Evolutionary conservation across 2,329 filamentous ascomycete species (phyloP), one percentile per base, ranked within the genome.

Genomic region (Trichoderma semiorbis): DNA sequence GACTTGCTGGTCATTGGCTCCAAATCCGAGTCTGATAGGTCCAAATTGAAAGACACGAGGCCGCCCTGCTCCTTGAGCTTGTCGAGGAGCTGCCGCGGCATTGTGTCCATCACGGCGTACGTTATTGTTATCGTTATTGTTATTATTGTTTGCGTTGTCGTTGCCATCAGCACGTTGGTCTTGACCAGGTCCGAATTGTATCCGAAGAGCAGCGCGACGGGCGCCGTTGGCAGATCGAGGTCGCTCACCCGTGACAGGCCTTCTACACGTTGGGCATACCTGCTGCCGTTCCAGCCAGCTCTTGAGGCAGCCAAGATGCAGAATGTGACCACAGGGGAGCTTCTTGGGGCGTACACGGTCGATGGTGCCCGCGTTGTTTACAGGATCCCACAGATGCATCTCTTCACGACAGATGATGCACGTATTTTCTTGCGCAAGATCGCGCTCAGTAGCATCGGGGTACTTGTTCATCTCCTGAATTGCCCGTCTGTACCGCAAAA

Each of bases 361-460:
- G 72, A 97, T 91, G 70, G 92, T 86, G n/a, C 89, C 91, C 86
- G 75, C 89, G 84, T 79, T 89, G 83, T 82, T 80, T 6, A 74
- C 78, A 0, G 85, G 83, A 72, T 88, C 82, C 93, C 94, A 97
- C 1, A 92, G 90, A 39, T 89, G 89, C 96, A 99, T 99, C 75
- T 97, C 93, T 80, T 99, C 96, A 73, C 96, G 90, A 81, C 96
- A 99, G 70, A 99, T 97, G 76, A 99, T 99, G 81, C 96, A 99
- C 3, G 96, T 97, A 77, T 97, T 94, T 79, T 98, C 95, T 63
- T 93, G 88, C 32, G 86, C 85, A 28, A 99, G 89, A 75, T 99
- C 95, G 75, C 97, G 93, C 2, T 89, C 87, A 1, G 93, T 97
- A 1, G 96, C 96, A 79, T 99, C 96, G 5, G 93, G 92, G 79